Base-by-base conservation (phyloP, 352 stramenopile genomes). In the Ochromonadaceae sp. region DNA sequence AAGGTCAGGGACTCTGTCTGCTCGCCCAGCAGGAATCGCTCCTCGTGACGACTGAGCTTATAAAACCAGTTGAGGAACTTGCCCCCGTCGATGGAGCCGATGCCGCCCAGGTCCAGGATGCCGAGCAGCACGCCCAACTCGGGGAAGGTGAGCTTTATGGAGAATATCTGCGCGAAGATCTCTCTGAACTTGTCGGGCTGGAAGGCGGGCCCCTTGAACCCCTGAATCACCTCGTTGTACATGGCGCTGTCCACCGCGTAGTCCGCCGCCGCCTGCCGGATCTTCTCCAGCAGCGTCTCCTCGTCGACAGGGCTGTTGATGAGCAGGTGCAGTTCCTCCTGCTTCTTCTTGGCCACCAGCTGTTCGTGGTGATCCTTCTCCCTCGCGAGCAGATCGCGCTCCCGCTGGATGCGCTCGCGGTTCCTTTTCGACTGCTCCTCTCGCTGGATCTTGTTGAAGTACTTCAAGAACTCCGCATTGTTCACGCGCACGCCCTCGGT, bases 21-120 rank as follows among this genome's bases (percentile, higher is more conserved):
- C 28, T 57, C 48, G 9, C 48, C 9, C 10, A 57, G 41, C 5
- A 57, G 22, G 22, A 36, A 31, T n/a, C n/a, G n/a, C n/a, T n/a
- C n/a, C n/a, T n/a, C n/a, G n/a, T n/a, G n/a, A 47, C 49, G 28
- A 47, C 5, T 59, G 5, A 49, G 22, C 38, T 47, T 50, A 50
- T 49, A 63, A 49, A 63, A 63, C 4, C 35, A 47, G 4, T 34
- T 63, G 17, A 63, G 40, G 25, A 63, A 63, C 17, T 50, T 30
- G 1, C 4, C 26, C 31, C 55, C 55, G 26, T 63, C 55, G 9
- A 63, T 9, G 38, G 41, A 26, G 9, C 38, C 10, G 9, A 9
- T 9, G 9, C 55, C 55, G 41, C 3, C 7, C 17, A n/a, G 2
- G 38, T 47, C 55, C 31, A 63, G 10, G 5, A 50, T 49, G 22